Evolutionary conservation across 1,284 basidiomycete genomes (phyloP).

Genomic region (Cutaneotrichosporon cutaneum): DNA sequence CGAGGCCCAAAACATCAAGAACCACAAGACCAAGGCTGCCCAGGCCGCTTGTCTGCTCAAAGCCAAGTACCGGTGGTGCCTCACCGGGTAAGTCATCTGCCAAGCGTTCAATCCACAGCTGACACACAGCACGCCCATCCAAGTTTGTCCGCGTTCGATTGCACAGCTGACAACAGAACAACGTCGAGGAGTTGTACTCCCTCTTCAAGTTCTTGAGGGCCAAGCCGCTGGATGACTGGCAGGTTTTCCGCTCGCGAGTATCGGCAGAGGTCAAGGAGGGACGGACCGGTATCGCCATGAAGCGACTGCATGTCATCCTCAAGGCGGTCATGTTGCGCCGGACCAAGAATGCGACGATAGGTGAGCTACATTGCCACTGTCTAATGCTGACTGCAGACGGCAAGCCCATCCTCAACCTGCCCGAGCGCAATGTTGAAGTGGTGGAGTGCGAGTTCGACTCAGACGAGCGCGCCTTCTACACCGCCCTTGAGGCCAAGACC

Average conservation of each 20-base stretch:
- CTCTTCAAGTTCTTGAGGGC: constrained; percentile 85
- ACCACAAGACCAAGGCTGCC: constrained; percentile 76
- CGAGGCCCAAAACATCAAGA: constrained; percentile 98
- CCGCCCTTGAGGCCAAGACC: constrained; percentile 72
- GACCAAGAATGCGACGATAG: constrained; percentile 72
- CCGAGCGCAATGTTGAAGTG: constrained; percentile 69
- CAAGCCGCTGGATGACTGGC: constrained; percentile 76
- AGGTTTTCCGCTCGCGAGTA: constrained; percentile 74
- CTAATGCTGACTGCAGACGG: constrained; percentile 60
- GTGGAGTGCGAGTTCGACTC: constrained; percentile 70
- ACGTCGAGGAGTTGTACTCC: constrained; percentile 83
- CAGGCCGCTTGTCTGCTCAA: constrained; percentile 76
- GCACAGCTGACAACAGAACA: constrained; percentile 62
- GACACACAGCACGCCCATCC: constrained; percentile 70
- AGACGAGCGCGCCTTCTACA: constrained; percentile 80
- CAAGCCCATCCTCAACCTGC: constrained; percentile 79
- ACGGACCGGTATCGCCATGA: constrained; percentile 70
- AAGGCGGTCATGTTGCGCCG: constrained; percentile 87
- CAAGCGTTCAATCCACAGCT: constrained; percentile 1
- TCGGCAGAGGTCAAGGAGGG: constrained; percentile 74
- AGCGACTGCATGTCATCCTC: constrained; percentile 77
- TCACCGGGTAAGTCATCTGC: constrained; percentile 59
- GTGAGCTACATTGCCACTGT: constrained; percentile 27
- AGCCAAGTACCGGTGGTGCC: constrained; percentile 80
- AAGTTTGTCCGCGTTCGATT: constrained; percentile 45